Percentiles rank a stretch among this genome's conserved stretches.
Conservation (phyloP, 148 eudicot genomes). For the Rhododendron molle region DNA sequence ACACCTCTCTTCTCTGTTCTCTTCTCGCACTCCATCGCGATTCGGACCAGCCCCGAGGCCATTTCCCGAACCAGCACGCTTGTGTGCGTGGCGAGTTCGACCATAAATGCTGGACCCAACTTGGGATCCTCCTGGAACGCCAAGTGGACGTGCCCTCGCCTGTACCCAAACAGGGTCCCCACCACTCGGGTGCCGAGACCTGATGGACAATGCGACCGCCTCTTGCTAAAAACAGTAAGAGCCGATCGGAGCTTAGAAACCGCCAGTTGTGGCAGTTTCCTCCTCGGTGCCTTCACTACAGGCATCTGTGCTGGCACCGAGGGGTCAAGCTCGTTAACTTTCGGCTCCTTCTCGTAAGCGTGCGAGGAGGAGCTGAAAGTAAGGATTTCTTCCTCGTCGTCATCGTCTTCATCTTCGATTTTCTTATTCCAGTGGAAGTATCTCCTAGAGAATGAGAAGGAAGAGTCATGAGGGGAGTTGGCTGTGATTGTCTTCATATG, state of each 20-base stretch:
- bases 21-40: slow-evolving; percentile 59
- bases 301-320: slow-evolving; percentile 16
- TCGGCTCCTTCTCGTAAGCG: slow-evolving; percentile 24
- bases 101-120: slow-evolving; percentile 40
- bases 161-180: slow-evolving; percentile 52
- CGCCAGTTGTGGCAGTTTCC: slow-evolving; percentile 29
- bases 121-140: slow-evolving; percentile 54
- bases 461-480: slow-evolving; percentile 48
- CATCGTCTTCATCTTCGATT: slow-evolving; percentile 28
- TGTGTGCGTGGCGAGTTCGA: slow-evolving; percentile 55
- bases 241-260: slow-evolving; percentile 56
- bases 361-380: slow-evolving; percentile 44
- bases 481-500: slow-evolving; percentile 75
- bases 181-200: slow-evolving; percentile 57
- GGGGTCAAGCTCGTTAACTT: slow-evolving; percentile 13
- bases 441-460: slow-evolving; percentile 88
- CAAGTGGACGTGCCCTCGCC: slow-evolving; percentile 53
- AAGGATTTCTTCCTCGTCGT: slow-evolving; percentile 25
- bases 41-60: slow-evolving; percentile 62
- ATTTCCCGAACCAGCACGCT: slow-evolving; percentile 53
- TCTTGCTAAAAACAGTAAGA: slow-evolving; percentile 35
- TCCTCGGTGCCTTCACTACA: slow-evolving; percentile 21
- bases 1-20: slow-evolving; percentile 22
- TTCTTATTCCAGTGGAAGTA: slow-evolving; percentile 65
- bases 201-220: slow-evolving; percentile 14